A percentile compares a stretch with the other conserved stretches of the same genome.
phyloP scores from a whole-genome alignment of 768 basidiomycete genomes.

The Tylopilus subfusipes region DNA sequence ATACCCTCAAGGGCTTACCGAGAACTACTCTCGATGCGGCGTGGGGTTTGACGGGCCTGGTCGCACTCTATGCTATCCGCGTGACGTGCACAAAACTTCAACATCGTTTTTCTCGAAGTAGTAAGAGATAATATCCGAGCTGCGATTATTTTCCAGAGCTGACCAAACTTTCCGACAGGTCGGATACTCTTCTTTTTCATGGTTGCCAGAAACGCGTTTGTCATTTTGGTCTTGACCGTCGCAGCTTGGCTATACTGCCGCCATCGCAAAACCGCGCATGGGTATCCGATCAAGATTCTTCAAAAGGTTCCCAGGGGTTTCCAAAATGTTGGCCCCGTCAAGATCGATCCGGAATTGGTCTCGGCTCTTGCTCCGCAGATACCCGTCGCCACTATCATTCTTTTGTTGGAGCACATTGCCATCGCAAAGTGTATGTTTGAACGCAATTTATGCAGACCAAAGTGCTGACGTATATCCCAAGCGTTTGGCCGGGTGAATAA shows the following conservation, averaged over 20 bases:
- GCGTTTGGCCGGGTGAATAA: conserved; percentile 93
- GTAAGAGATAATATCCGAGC: conserved; percentile 35
- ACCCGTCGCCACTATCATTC: conserved; percentile 82
- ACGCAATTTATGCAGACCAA: not conserved
- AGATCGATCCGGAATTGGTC: conserved; percentile 50
- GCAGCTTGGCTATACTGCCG: conserved; percentile 84
- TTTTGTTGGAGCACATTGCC: conserved; percentile 93
- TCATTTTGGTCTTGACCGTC: conserved; percentile 81
- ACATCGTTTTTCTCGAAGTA: conserved; percentile 57
- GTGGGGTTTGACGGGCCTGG: conserved; percentile 77
- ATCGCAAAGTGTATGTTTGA: conserved; percentile 79
- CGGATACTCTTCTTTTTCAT: conserved; percentile 75
- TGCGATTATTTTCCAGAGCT: not conserved
- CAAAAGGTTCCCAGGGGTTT: conserved; percentile 82
- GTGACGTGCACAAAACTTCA: conserved; percentile 47
- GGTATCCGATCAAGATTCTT: conserved; percentile 84
- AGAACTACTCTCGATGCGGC: conserved; percentile 77
- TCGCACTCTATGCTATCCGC: conserved; percentile 67
- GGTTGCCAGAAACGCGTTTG: conserved; percentile 80
- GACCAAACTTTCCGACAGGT: conserved; percentile 35
- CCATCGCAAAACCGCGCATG: conserved; percentile 50
- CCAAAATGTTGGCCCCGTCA: conserved; percentile 50
- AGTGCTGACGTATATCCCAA: conserved; percentile 30
- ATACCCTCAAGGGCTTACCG: conserved; percentile 83
- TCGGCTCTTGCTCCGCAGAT: conserved; percentile 69